These are phyloP conservation scores for Chlamydomonas incerta DNA, from an alignment of 139 green algal genomes.

Conservation along the genomic window DNA sequence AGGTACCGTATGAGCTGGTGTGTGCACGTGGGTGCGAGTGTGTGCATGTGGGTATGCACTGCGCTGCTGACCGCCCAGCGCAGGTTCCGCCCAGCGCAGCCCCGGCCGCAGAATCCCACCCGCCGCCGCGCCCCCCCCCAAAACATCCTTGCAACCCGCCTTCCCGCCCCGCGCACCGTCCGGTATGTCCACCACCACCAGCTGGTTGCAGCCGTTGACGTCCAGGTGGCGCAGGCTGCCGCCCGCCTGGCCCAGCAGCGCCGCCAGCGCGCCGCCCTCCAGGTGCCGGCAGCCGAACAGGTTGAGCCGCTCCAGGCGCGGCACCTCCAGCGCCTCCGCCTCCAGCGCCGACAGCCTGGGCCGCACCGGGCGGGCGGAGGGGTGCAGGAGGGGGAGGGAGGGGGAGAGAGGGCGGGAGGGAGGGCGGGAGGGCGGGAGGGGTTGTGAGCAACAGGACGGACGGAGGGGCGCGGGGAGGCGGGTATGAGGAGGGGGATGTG, in stretches of 20 bases:
- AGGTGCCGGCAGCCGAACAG: constrained; percentile 51
- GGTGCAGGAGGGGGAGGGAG: too few species aligned
- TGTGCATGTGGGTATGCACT: neutral
- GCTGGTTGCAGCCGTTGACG: constrained; percentile 36
- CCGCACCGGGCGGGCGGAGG: too few species aligned
- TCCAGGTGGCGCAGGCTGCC: constrained; percentile 29
- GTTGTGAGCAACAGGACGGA: too few species aligned
- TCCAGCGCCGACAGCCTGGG: constrained; percentile 44
- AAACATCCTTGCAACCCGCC: neutral
- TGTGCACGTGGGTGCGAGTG: too few species aligned
- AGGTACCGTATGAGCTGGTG: too few species aligned
- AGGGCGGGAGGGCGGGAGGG: neutral
- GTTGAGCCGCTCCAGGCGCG: constrained; percentile 45
- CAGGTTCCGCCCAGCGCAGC: neutral
- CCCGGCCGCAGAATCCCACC: too few species aligned
- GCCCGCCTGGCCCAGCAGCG: constrained; percentile 2
- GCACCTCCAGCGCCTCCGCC: constrained; percentile 26
- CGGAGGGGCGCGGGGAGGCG: neutral
- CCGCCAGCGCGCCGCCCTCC: constrained; percentile 7
- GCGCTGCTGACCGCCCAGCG: too few species aligned
- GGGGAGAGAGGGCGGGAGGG: too few species aligned
- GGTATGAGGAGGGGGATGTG: neutral
- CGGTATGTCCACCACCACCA: constrained; percentile 11
- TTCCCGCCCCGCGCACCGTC: neutral
- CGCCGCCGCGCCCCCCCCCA: neutral